Percentiles rank a stretch among this genome's conserved stretches.
phyloP scores from a whole-genome alignment of 768 basidiomycete genomes.

The Lentinula raphanica region DNA sequence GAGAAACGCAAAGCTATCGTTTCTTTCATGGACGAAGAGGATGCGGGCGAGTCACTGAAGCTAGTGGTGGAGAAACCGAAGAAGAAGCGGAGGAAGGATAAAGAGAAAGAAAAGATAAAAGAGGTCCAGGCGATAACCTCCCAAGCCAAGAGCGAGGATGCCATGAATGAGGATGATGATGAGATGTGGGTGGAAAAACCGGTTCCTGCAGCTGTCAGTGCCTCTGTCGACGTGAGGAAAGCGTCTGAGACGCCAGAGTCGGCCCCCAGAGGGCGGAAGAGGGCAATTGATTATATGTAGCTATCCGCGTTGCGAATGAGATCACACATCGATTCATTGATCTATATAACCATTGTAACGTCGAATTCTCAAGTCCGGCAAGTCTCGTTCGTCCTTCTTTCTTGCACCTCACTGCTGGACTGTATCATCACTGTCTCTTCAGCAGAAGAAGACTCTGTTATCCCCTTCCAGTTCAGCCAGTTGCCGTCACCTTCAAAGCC shows the following conservation, averaged over 20 bases:
- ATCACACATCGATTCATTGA: no score
- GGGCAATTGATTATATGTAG: slow-evolving; percentile 73
- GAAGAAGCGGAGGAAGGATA: slow-evolving; percentile 24
- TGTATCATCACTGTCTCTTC: no score
- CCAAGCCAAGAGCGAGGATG: slow-evolving; percentile 34
- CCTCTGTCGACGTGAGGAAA: slow-evolving; percentile 10
- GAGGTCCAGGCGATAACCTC: no score
- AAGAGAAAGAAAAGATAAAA: slow-evolving; percentile 22
- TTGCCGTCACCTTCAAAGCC: no score
- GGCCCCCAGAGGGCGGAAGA: slow-evolving; percentile 48
- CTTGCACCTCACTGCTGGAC: no score
- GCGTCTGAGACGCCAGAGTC: slow-evolving; percentile 13
- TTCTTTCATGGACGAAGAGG: slow-evolving; percentile 53
- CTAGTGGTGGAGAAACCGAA: slow-evolving; percentile 22
- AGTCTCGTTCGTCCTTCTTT: no score
- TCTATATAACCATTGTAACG: background rate
- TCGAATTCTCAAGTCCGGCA: no score
- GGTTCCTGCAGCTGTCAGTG: slow-evolving; percentile 43
- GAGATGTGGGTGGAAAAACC: slow-evolving; percentile 71
- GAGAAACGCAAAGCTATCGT: slow-evolving; percentile 50
- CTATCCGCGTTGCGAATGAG: background rate
- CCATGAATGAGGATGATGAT: slow-evolving; percentile 38
- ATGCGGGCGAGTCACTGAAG: slow-evolving; percentile 22
- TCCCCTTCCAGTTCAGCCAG: no score
- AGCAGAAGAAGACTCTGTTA: no score